Base-by-base conservation (phyloP, 2,329 filamentous ascomycete genomes). In the Xylaria polymorpha region DNA sequence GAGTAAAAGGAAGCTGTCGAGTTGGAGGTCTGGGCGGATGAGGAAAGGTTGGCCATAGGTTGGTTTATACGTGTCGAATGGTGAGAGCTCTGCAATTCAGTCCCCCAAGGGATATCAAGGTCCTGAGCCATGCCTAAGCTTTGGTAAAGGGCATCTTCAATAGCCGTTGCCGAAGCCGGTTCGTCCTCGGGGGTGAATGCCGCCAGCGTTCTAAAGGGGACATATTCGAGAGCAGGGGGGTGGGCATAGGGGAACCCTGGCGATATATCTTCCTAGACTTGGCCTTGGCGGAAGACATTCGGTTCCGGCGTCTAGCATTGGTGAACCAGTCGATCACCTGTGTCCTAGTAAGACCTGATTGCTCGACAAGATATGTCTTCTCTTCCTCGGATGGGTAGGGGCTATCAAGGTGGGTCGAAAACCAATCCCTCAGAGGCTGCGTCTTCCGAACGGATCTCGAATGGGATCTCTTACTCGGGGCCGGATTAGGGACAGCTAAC, bases 281-380 rank as follows among this genome's bases (percentile, higher is more conserved):
- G 4, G 75, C 74, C 22, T n/a, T 57, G 53, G n/a, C 22, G 20
- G 53, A 56, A 56, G 78, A 74, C 44, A 83, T 75, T 8, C 83
- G 81, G 50, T 85, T 82, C 1, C 84, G 83, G 8, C 85, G 81
- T 22, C 85, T 79, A 0, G 83, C 84, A 70, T 86, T 86, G 25
- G 83, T 81, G 71, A 86, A 86, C 84, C 84, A 86, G 61, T 84
- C 85, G 25, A 81, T 76, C 2, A 86, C 80, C 41, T 85, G 82
- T 1, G 79, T 82, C 59, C 77, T 77, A 22, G 80, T 85, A 18
- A 86, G 79, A 0, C 84, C 84, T 0, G 84, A 84, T 67, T 84
- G 78, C 4, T 75, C 72, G 12, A 80, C 77, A 0, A 86, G 77
- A 3, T 73, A 67, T 0, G 73, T 60, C 61, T 85, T 85, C 60